phyloP scores from a whole-genome alignment of 192 early-diverging fungal species.

The Backusella sp. region DNA sequence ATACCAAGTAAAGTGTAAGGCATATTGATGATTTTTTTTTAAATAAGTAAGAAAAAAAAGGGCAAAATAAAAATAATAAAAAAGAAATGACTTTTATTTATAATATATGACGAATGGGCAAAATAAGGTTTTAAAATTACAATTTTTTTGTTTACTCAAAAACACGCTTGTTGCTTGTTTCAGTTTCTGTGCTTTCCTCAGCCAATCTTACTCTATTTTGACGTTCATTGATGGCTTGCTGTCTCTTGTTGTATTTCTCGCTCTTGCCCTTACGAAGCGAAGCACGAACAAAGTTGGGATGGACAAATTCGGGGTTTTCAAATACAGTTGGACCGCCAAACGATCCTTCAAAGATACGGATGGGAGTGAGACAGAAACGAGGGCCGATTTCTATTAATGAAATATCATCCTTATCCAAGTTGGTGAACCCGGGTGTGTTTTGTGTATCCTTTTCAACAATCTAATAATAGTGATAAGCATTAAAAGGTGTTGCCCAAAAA shows the following conservation, averaged over 20 bases:
- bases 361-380: constrained; percentile 90
- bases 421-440: constrained; percentile 52
- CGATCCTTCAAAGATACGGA: constrained; percentile 93
- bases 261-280: constrained; percentile 45
- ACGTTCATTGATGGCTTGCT: constrained; percentile 38
- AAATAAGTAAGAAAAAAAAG: not conserved
- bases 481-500: not conserved
- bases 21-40: not conserved
- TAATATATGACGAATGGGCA: not conserved
- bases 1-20: constrained; percentile 72
- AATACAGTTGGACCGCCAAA: constrained; percentile 93
- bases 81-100: constrained; percentile 1
- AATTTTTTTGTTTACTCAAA: constrained; percentile 1
- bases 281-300: constrained; percentile 59
- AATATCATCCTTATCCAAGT: constrained; percentile 67
- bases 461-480: constrained; percentile 13
- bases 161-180: constrained; percentile 35
- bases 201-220: constrained; percentile 48
- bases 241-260: constrained; percentile 51
- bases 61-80: not conserved
- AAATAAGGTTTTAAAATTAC: not conserved
- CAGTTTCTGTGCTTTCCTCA: constrained; percentile 47
- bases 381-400: constrained; percentile 95
- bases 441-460: constrained; percentile 68
- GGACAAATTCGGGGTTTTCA: constrained; percentile 86